phyloP scores from a whole-genome alignment of 305 asterid genomes.

The Fraxinus sp. region DNA sequence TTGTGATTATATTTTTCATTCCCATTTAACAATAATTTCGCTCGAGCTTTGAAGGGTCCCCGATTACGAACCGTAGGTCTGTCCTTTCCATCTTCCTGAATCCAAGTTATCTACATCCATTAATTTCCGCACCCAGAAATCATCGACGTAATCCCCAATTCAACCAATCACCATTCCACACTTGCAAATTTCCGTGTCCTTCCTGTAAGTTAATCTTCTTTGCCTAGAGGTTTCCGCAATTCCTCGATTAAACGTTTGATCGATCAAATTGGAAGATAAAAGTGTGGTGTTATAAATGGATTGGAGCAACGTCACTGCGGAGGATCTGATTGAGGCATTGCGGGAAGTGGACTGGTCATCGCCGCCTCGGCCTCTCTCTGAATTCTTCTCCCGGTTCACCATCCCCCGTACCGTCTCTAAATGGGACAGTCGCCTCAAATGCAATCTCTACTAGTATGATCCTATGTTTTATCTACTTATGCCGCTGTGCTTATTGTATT shows the following conservation, averaged over 20 bases:
- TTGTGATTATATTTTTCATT: too few species aligned
- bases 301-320: constrained; percentile 92
- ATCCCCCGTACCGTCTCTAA: constrained; percentile 82
- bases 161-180: not conserved
- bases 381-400: constrained; percentile 88
- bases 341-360: constrained; percentile 96
- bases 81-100: too few species aligned
- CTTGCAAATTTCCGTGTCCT: not conserved
- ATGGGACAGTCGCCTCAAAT: constrained; percentile 98
- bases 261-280: constrained; percentile 2
- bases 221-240: constrained; percentile 21
- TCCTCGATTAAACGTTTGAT: not conserved
- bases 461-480: constrained; percentile 6
- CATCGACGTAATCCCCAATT: not conserved
- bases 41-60: too few species aligned
- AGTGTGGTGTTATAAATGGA: constrained; percentile 47
- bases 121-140: not conserved
- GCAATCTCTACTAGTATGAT: constrained; percentile 81
- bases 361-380: constrained; percentile 83
- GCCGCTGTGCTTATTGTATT: not conserved
- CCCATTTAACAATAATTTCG: too few species aligned
- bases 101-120: too few species aligned
- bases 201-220: not conserved
- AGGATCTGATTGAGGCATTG: constrained; percentile 87
- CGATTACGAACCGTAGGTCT: too few species aligned